Evolutionary conservation across 805 yeast species (phyloP), one percentile per base, ranked within the genome.

Genomic region (Candida loeiensis): DNA sequence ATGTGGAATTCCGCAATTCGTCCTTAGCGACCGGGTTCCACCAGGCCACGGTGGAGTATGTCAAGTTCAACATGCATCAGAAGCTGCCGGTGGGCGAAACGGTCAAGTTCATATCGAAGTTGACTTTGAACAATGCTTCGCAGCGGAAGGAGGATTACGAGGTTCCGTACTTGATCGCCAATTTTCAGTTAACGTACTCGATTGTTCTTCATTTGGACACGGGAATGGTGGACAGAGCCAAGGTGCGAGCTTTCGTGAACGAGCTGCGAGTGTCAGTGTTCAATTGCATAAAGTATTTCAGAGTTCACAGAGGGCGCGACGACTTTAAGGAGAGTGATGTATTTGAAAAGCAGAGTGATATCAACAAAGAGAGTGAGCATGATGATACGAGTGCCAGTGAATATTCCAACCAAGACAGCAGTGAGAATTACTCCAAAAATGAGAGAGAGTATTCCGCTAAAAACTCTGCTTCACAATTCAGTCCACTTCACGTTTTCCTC

Each of bases 241-340:
- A 45, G 15, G 25, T 50, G 16, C 48, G 55, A 32, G 32, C 54
- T 5, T 51, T 53, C 28, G 45, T 48, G 12, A 59, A 56, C 33
- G 58, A 59, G n/a, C 42, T 57, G 31, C 44, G 44, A 24, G 27
- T 58, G 2, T 51, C 49, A 46, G 45, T 51, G 4, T 59, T 56
- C 45, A 49, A 51, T 26, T 21, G 50, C 12, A 16, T 57, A 15
- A 58, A 56, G 22, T 36, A 46, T 17, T 39, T 49, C 17, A 25
- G n/a, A 4, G 32, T 26, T 12, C 18, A 22, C 9, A 11, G 16
- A 20, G 34, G 22, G 24, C 7, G 16, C 14, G 34, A 20, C 5
- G 34, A 30, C 14, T 16, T 16, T 11, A 18, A 30, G 11, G 21
- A 16, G 7, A 6, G 7, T 30, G 21, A 30, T 14, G 27, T 21